Evolutionary conservation across 1,284 basidiomycete genomes (phyloP).

Genomic region (Leccinum solheimii): DNA sequence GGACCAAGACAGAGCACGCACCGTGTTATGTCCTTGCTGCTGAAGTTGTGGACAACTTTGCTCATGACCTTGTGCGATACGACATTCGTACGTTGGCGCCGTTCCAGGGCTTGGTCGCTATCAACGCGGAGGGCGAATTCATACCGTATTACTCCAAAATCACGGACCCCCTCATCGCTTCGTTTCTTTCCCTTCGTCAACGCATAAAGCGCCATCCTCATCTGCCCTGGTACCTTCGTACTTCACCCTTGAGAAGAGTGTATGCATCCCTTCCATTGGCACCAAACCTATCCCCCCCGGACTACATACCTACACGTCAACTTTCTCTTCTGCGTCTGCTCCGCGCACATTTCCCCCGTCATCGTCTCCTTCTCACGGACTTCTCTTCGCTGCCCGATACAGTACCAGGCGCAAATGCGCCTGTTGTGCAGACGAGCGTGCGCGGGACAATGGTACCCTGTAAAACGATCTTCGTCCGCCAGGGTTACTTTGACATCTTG

Average conservation of each 20-base stretch:
- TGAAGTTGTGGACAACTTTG: constrained; percentile 98
- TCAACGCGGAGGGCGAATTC: constrained; percentile 86
- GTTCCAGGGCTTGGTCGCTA: constrained; percentile 81
- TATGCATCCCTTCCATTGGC: constrained; percentile 80
- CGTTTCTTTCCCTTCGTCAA: constrained; percentile 67
- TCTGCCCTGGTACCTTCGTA: constrained; percentile 56
- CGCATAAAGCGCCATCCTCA: constrained; percentile 56
- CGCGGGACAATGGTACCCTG: constrained; percentile 86
- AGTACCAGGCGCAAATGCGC: constrained; percentile 82
- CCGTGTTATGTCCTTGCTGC: constrained; percentile 94
- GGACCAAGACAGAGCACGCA: constrained; percentile 73
- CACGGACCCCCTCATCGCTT: constrained; percentile 79
- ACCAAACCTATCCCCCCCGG: constrained; percentile 87
- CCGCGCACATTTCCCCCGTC: constrained; percentile 84
- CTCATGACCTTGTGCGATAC: constrained; percentile 95
- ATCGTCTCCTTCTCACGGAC: constrained; percentile 91
- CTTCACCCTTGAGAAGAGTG: constrained; percentile 56
- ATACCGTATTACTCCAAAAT: constrained; percentile 83
- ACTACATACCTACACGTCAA: constrained; percentile 94
- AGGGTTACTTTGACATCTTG: constrained; percentile 98
- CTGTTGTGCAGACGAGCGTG: constrained; percentile 95
- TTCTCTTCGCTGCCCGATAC: constrained; percentile 89
- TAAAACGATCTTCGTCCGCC: constrained; percentile 88
- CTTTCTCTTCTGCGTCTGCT: constrained; percentile 83
- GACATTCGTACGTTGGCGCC: constrained; percentile 77